These are phyloP conservation scores for Angomonas desouzai DNA, from an alignment of 208 protist species.

Conservation along the genomic window DNA sequence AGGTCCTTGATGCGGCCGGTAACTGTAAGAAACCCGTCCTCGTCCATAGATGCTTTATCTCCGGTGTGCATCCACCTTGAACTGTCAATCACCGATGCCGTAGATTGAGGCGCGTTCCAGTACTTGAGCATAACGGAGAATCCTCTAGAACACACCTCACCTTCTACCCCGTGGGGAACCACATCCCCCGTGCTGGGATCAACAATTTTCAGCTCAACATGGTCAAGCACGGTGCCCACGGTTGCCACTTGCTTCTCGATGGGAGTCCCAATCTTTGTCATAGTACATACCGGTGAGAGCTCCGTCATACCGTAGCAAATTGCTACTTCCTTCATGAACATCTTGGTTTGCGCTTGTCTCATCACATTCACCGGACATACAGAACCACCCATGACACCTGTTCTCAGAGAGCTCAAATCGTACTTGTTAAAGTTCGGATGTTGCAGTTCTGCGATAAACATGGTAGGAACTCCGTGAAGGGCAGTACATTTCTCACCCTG, in stretches of 20 bases:
- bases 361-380: not conserved
- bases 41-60: not conserved
- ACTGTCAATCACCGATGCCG: not conserved
- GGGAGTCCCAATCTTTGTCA: not conserved
- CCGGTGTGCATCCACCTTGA: not conserved
- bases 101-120: not conserved
- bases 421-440: not conserved
- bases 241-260: not conserved
- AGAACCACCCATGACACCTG: not conserved
- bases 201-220: not conserved
- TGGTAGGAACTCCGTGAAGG: not conserved
- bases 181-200: not conserved
- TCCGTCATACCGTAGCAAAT: conserved; percentile 5
- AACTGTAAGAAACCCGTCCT: not conserved
- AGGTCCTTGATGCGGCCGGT: conserved; percentile 5
- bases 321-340: not conserved
- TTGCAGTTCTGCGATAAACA: not conserved
- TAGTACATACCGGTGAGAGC: not conserved
- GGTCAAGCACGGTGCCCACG: conserved; percentile 2
- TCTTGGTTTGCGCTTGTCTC: not conserved
- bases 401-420: not conserved
- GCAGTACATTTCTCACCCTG: not conserved
- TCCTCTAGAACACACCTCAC: not conserved
- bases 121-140: conserved; percentile 5
- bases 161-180: not conserved